Evolutionary conservation across 2,329 filamentous ascomycete genomes (phyloP).

Genomic region (Chrysoporthe puriensis): DNA sequence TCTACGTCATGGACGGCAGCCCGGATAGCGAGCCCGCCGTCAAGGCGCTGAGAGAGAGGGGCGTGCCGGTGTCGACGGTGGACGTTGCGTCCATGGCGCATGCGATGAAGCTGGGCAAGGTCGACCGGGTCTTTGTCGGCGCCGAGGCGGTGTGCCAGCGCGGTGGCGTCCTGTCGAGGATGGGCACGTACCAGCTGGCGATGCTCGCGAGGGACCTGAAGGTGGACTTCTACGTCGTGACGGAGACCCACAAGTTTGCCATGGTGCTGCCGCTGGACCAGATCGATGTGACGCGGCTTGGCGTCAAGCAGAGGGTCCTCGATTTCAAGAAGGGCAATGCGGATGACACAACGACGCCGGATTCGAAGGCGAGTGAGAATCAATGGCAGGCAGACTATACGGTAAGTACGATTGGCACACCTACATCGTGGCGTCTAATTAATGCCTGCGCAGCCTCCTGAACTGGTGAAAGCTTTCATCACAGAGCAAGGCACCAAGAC

Average conservation of each 20-base stretch:
- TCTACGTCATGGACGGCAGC: constrained; percentile 70
- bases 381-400: constrained; percentile 72
- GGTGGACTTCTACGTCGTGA: constrained; percentile 81
- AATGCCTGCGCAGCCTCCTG: constrained; percentile 57
- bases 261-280: constrained; percentile 83
- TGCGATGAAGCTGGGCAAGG: constrained; percentile 66
- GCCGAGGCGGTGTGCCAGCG: constrained; percentile 92
- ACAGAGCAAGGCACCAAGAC: constrained; percentile 76
- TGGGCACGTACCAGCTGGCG: constrained; percentile 87
- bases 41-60: constrained; percentile 68
- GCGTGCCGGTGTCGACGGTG: constrained; percentile 83
- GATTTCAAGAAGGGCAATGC: constrained; percentile 67
- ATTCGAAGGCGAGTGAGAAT: constrained; percentile 43
- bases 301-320: constrained; percentile 77
- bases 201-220: constrained; percentile 71
- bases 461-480: constrained; percentile 72
- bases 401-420: constrained; percentile 44
- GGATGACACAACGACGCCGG: constrained; percentile 34
- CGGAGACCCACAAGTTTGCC: constrained; percentile 96
- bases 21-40: constrained; percentile 74
- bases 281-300: constrained; percentile 64
- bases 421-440: constrained; percentile 27
- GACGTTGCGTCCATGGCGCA: constrained; percentile 77
- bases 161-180: constrained; percentile 85
- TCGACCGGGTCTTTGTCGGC: constrained; percentile 69